A percentile compares a stretch with the other conserved stretches of the same genome.
Conservation (phyloP, 345 rosid genomes). For the Gossypium anomalum region DNA sequence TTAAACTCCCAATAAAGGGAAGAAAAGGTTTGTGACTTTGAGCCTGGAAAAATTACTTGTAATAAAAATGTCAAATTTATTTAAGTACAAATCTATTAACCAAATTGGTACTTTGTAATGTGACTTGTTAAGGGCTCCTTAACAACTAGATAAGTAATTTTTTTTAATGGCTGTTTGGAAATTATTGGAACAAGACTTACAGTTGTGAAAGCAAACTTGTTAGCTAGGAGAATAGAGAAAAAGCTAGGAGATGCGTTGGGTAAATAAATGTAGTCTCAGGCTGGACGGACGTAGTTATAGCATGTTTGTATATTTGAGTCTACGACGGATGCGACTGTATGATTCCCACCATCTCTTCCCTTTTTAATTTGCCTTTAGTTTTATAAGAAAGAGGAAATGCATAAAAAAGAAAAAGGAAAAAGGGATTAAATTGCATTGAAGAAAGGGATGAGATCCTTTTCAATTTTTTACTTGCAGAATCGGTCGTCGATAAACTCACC, state of each 20-base stretch:
- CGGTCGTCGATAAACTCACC: background rate
- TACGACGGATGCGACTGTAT: no score
- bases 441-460: no score
- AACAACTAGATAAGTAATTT: no score
- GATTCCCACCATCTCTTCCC: no score
- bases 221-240: background rate
- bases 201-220: constrained; percentile 6
- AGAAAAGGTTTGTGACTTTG: background rate
- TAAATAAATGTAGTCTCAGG: background rate
- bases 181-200: background rate
- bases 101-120: background rate
- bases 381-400: no score
- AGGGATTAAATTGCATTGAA: no score
- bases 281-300: background rate
- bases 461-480: background rate
- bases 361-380: no score
- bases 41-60: background rate
- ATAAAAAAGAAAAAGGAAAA: no score
- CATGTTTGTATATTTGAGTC: no score
- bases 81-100: background rate
- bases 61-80: background rate
- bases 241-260: background rate
- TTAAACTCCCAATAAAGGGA: no score
- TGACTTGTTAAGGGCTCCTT: no score
- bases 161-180: background rate